Base-by-base conservation (phyloP, 495 filamentous ascomycete species). In the Parachaetomium inaequale region DNA sequence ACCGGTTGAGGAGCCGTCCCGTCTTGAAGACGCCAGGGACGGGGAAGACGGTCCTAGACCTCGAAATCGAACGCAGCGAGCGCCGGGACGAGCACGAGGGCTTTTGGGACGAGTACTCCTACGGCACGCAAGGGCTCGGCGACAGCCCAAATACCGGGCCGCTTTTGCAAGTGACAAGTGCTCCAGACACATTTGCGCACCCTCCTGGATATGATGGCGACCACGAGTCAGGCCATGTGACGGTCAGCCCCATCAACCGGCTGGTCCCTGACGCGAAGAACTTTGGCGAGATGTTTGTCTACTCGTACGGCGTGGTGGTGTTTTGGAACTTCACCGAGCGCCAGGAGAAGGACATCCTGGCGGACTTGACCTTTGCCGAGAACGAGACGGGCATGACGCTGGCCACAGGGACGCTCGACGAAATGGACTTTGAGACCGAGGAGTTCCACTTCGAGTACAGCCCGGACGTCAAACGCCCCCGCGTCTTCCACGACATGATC, bases 361-460 rank as follows among this genome's bases (percentile, higher is more conserved):
- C 94, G 19, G 94, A 99, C 73, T 77, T 99, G 51, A 95, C 92
- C 10, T 99, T 99, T 76, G 88, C 91, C 4, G 87, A 88, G 63
- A 81, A 77, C 45, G 75, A 84, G 58, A 66, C 69, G 4, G 82
- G 85, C 8, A 70, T 87, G 10, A 78, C 85, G 4, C 74, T 95
- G 11, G 85, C 86, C 23, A 89, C 84, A 3, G 81, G 88, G 46
- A 87, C 91, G 5, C 80, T 91, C 21, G 81, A 85, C 61, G 89
- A 93, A 74, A 85, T 87, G 59, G 93, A 99, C 67, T 96, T 96
- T 68, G 94, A 99, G 77, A 98, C 91, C 4, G 94, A 99, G 68
- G 93, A 98, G 69, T 96, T 99, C 71, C 95, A 99, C 75, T 97
- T 99, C 75, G 92, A 98, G 70, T 99, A 99, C 75, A 93, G 88